These are phyloP conservation scores for Trypanosoma conorhini DNA, from an alignment of 208 protist genomes.

Conservation along the genomic window DNA sequence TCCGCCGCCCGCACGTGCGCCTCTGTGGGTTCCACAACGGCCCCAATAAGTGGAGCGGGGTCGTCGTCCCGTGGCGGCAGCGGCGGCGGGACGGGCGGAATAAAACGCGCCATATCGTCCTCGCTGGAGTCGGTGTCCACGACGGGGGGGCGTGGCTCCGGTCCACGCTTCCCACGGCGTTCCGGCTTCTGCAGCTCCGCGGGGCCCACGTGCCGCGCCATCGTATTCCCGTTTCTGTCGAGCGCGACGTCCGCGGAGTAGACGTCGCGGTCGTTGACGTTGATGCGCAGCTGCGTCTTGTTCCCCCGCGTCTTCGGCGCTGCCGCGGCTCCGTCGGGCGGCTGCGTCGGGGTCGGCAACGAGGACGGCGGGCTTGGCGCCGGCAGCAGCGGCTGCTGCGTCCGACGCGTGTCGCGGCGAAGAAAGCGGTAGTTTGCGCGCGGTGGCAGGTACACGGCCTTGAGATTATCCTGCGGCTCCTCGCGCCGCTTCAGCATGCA, in stretches of 20 bases:
- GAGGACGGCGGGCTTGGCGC: background rate
- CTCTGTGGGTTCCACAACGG: background rate
- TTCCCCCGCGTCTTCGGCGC: background rate
- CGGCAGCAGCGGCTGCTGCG: background rate
- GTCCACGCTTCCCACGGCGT: background rate
- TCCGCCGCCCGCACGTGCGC: background rate
- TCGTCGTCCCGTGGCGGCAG: constrained; percentile 8
- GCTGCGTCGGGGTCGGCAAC: background rate
- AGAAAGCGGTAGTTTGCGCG: constrained; percentile 82
- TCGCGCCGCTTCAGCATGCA: constrained; percentile 34
- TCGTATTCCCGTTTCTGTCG: background rate
- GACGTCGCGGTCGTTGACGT: constrained; percentile 38
- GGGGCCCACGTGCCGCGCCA: background rate
- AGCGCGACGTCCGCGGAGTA: constrained; percentile 5
- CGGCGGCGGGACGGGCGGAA: constrained; percentile 22
- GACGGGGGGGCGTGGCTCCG: background rate
- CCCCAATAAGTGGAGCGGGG: constrained; percentile 6
- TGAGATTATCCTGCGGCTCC: background rate
- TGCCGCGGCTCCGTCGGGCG: background rate
- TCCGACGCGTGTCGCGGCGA: background rate
- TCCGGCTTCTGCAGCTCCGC: background rate
- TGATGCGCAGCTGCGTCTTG: constrained; percentile 36
- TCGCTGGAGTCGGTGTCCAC: background rate
- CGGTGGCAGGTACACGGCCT: constrained; percentile 58
- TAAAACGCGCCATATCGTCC: constrained; percentile 1